These are phyloP conservation scores for Flaveria sonorensis DNA, from an alignment of 129 eudicot genomes.

Conservation along the genomic window DNA sequence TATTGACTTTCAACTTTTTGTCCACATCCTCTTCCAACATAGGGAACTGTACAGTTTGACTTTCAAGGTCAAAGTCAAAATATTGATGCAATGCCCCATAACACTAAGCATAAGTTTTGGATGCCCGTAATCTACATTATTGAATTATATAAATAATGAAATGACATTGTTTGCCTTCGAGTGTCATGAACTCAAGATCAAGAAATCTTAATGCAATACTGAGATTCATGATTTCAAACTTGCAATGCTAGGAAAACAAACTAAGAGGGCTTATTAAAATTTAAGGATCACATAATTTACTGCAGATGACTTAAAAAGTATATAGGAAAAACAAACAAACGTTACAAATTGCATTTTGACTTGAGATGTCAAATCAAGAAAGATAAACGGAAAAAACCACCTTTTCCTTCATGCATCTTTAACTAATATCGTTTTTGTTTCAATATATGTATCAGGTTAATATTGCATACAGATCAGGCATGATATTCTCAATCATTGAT, in stretches of 20 bases:
- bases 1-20: slow-evolving; percentile 19
- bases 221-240: neutral
- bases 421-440: neutral
- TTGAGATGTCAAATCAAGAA: too few species aligned
- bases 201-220: neutral
- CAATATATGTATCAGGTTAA: slow-evolving; percentile 56
- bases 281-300: neutral
- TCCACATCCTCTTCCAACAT: neutral
- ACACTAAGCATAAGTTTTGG: neutral
- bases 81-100: slow-evolving; percentile 13
- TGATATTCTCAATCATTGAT: slow-evolving; percentile 73
- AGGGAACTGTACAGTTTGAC: neutral
- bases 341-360: too few species aligned
- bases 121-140: neutral
- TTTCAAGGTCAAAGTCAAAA: slow-evolving; percentile 16
- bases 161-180: neutral
- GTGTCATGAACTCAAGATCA: neutral
- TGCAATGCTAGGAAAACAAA: neutral
- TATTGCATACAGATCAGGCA: slow-evolving; percentile 68
- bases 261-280: neutral
- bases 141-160: neutral
- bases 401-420: neutral
- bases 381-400: too few species aligned
- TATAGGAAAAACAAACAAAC: too few species aligned
- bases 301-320: too few species aligned